phyloP scores from a whole-genome alignment of 202 grass and related monocot species.

The Setaria italica region DNA sequence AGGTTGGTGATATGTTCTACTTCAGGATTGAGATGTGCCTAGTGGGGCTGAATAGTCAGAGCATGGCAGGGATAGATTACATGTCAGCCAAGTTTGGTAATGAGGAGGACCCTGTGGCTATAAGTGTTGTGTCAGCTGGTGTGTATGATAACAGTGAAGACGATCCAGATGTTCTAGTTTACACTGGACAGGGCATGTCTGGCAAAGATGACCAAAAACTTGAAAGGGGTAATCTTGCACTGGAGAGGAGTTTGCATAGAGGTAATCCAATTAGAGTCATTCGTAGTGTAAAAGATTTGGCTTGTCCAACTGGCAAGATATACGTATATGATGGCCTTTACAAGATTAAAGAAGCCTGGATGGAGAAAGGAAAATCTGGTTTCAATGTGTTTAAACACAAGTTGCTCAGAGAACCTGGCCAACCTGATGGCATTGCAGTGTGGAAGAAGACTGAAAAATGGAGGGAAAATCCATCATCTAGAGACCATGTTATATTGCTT shows the following conservation, averaged over 20 bases:
- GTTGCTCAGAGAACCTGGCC: constrained; percentile 66
- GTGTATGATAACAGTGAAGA: constrained; percentile 77
- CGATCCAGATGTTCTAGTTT: constrained; percentile 68
- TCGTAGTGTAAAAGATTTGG: constrained; percentile 74
- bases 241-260: constrained; percentile 75
- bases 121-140: constrained; percentile 76
- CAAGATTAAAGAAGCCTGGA: constrained; percentile 75
- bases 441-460: constrained; percentile 85
- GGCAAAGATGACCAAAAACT: constrained; percentile 84
- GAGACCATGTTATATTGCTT: constrained; percentile 51
- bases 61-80: constrained; percentile 76
- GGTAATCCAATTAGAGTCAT: constrained; percentile 80
- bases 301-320: constrained; percentile 67
- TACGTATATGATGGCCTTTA: constrained; percentile 88
- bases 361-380: constrained; percentile 69
- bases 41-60: constrained; percentile 67
- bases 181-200: constrained; percentile 77
- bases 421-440: constrained; percentile 70
- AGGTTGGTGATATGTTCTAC: constrained; percentile 89
- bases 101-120: constrained; percentile 57
- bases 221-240: constrained; percentile 83
- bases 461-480: constrained; percentile 66
- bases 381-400: constrained; percentile 86
- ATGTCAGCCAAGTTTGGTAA: constrained; percentile 47
- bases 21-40: constrained; percentile 86